Conservation (phyloP, 2,329 filamentous ascomycete genomes). For the Elsinoe arachidis region DNA sequence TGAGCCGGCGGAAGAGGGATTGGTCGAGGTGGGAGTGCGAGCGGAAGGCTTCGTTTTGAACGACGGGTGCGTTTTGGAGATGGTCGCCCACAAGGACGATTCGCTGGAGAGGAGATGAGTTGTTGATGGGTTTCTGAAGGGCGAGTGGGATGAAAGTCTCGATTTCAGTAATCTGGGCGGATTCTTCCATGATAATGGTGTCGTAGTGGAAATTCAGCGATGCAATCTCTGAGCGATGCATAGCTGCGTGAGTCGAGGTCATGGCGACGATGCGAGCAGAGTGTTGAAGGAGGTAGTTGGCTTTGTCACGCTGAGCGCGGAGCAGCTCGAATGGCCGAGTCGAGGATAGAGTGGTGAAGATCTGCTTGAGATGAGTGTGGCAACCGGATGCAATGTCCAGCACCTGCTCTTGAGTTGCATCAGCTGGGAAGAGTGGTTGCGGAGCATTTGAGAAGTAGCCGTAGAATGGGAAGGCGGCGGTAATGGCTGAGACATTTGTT, state of each 20-base stretch:
- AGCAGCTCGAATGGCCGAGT: conserved; percentile 93
- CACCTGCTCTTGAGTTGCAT: conserved; percentile 55
- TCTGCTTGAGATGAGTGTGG: conserved; percentile 76
- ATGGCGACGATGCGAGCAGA: conserved; percentile 97
- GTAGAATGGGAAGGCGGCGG: conserved; percentile 76
- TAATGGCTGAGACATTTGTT: conserved; percentile 50
- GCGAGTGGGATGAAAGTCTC: conserved; percentile 93
- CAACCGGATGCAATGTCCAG: conserved; percentile 76
- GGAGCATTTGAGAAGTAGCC: conserved; percentile 79
- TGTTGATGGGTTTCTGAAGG: conserved; percentile 72
- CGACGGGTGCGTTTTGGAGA: conserved; percentile 89
- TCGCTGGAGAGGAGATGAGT: conserved; percentile 68
- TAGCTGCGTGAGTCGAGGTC: conserved; percentile 97
- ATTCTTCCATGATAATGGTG: conserved; percentile 97
- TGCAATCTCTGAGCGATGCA: conserved; percentile 83
- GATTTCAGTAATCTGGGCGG: conserved; percentile 93
- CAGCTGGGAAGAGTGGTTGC: conserved; percentile 68
- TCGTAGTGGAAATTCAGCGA: conserved; percentile 93
- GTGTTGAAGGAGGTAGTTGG: conserved; percentile 89
- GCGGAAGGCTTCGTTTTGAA: conserved; percentile 88
- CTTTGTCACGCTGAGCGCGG: conserved; percentile 78
- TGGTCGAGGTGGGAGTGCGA: conserved; percentile 96
- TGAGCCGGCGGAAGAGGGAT: conserved; percentile 83
- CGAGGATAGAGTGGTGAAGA: conserved; percentile 87
- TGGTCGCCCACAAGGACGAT: conserved; percentile 93